Evolutionary conservation across 2,329 filamentous ascomycete species (phyloP).

Genomic region (Alternaria dauci): DNA sequence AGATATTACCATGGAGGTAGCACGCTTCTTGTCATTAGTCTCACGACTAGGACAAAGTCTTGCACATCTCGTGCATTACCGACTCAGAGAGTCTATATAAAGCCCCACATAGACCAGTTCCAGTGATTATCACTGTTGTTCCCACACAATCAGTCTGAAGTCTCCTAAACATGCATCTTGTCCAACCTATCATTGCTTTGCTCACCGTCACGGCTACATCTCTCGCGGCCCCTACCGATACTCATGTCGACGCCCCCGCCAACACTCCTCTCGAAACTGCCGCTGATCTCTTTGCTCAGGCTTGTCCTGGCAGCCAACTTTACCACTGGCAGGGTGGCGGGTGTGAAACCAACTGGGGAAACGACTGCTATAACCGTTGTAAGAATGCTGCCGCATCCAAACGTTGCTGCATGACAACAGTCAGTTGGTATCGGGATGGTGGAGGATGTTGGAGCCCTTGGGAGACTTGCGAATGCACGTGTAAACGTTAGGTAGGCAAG

Average conservation of each 20-base stretch:
- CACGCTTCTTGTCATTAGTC: not conserved
- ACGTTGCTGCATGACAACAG: not conserved
- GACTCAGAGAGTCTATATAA: not conserved
- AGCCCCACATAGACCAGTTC: not conserved
- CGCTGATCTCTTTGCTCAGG: not conserved
- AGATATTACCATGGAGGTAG: not conserved
- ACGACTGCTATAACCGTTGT: not conserved
- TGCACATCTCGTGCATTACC: not conserved
- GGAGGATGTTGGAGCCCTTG: not conserved
- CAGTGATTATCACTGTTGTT: not conserved
- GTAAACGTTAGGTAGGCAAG: not conserved
- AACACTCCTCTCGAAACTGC: not conserved
- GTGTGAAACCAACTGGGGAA: not conserved
- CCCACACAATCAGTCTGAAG: not conserved
- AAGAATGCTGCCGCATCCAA: not conserved
- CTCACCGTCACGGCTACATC: not conserved
- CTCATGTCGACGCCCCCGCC: not conserved
- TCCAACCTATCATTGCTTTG: not conserved
- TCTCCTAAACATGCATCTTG: not conserved
- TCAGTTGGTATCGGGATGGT: not conserved
- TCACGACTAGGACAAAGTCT: not conserved
- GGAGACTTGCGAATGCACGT: slow-evolving; percentile 1
- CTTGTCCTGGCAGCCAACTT: not conserved
- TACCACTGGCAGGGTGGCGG: not conserved
- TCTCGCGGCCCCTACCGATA: not conserved